phyloP scores from a whole-genome alignment of 192 early-diverging fungal species.

The Funneliformis geosporum region DNA sequence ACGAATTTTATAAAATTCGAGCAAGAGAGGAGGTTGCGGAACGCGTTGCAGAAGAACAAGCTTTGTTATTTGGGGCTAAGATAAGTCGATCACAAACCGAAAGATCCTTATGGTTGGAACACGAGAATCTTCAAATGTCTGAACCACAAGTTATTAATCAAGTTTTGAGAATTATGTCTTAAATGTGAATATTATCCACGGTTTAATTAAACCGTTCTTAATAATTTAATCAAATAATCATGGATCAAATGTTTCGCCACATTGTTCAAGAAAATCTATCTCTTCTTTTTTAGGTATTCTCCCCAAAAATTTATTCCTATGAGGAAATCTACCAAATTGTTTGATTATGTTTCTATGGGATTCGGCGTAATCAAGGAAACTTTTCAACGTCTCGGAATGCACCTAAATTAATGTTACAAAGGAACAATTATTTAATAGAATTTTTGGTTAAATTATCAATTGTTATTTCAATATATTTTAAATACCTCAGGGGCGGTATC shows the following conservation, averaged over 20 bases:
- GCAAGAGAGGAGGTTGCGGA: constrained; percentile 75
- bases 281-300: constrained; percentile 59
- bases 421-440: not conserved
- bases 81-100: constrained; percentile 1
- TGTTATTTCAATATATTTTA: not conserved
- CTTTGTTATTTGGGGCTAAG: constrained; percentile 41
- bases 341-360: constrained; percentile 53
- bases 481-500: constrained; percentile 1
- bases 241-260: constrained; percentile 16
- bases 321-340: constrained; percentile 64
- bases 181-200: not conserved
- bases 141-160: constrained; percentile 4
- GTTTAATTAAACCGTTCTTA: not conserved
- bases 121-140: not conserved
- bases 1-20: constrained; percentile 80
- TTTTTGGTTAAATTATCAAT: not conserved
- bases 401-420: constrained; percentile 10
- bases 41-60: constrained; percentile 63
- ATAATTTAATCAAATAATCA: not conserved
- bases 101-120: constrained; percentile 13
- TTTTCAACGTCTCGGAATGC: constrained; percentile 43
- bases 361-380: constrained; percentile 43
- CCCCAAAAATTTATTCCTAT: constrained; percentile 56
- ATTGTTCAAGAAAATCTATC: constrained; percentile 38
- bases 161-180: not conserved